Percentiles rank a stretch among this genome's conserved stretches.
phyloP scores from a whole-genome alignment of 768 basidiomycete species.

The Boletus rubroflammeus region DNA sequence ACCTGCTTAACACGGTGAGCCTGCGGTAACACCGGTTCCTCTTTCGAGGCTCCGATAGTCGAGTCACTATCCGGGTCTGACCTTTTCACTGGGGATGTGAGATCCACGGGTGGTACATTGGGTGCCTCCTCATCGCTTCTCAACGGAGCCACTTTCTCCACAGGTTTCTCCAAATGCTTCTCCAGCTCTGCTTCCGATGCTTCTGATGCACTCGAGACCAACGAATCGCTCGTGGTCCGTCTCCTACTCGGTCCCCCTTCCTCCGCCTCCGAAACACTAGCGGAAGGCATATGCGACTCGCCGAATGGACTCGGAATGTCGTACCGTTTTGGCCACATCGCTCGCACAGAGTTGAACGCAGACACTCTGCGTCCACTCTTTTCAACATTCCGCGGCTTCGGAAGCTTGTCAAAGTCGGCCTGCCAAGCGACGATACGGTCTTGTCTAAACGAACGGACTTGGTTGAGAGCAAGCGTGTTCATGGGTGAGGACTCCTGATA shows the following conservation, averaged over 20 bases:
- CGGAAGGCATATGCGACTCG: constrained; percentile 52
- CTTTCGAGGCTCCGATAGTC: constrained; percentile 63
- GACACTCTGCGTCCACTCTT: constrained; percentile 53
- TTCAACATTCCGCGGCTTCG: constrained; percentile 61
- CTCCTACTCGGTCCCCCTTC: constrained; percentile 47
- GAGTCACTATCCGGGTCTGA: constrained; percentile 80
- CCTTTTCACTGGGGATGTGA: constrained; percentile 29
- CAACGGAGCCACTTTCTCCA: constrained; percentile 14
- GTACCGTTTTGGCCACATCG: constrained; percentile 65
- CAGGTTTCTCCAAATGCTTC: constrained; percentile 20
- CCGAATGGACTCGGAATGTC: constrained; percentile 55
- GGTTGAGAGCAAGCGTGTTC: constrained; percentile 85
- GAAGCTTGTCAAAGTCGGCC: constrained; percentile 82
- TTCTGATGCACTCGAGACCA: constrained; percentile 69
- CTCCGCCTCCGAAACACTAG: constrained; percentile 72
- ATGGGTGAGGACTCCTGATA: constrained; percentile 78
- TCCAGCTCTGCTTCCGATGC: constrained; percentile 60
- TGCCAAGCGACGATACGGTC: constrained; percentile 98
- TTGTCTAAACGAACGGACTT: constrained; percentile 81
- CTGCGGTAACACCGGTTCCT: constrained; percentile 16
- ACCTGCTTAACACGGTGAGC: constrained; percentile 27
- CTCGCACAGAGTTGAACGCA: constrained; percentile 65
- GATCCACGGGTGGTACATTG: constrained; percentile 6
- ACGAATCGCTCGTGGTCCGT: constrained; percentile 51
- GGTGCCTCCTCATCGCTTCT: constrained; percentile 19